phyloP scores from a whole-genome alignment of 2,329 filamentous ascomycete genomes.

The Capronia epimyces region DNA sequence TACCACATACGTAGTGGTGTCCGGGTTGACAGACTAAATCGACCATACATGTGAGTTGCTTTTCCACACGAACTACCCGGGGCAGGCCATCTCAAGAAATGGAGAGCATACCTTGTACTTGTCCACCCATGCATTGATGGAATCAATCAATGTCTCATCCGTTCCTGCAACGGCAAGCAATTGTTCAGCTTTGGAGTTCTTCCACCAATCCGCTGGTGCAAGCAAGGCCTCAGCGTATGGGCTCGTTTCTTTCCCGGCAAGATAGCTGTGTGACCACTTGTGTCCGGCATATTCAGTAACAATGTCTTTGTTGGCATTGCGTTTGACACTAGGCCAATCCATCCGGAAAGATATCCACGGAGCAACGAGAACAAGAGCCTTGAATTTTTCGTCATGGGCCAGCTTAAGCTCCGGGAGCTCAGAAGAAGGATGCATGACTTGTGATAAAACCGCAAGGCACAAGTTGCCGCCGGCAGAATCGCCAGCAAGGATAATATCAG shows the following conservation, averaged over 20 bases:
- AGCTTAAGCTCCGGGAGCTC: conserved; percentile 30
- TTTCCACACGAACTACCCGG: not conserved
- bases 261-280: conserved; percentile 18
- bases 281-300: conserved; percentile 7
- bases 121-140: conserved; percentile 19
- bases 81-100: too few species aligned
- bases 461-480: conserved; percentile 44
- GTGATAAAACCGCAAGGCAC: conserved; percentile 28
- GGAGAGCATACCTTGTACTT: conserved; percentile 24
- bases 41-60: not conserved
- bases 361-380: conserved; percentile 50
- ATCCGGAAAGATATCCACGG: conserved; percentile 55
- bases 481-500: conserved; percentile 39
- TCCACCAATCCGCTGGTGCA: conserved; percentile 25
- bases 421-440: conserved; percentile 49
- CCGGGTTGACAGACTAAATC: conserved; percentile 29
- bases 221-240: conserved; percentile 19
- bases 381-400: conserved; percentile 38
- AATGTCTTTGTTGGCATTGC: conserved; percentile 22
- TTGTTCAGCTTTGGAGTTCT: conserved; percentile 24
- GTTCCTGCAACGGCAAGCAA: conserved; percentile 18
- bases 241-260: conserved; percentile 15
- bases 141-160: conserved; percentile 25
- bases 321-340: conserved; percentile 14
- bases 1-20: conserved; percentile 34